Evolutionary conservation across 2,329 filamentous ascomycete species (phyloP).

Genomic region (Aureobasidium uvarum): DNA sequence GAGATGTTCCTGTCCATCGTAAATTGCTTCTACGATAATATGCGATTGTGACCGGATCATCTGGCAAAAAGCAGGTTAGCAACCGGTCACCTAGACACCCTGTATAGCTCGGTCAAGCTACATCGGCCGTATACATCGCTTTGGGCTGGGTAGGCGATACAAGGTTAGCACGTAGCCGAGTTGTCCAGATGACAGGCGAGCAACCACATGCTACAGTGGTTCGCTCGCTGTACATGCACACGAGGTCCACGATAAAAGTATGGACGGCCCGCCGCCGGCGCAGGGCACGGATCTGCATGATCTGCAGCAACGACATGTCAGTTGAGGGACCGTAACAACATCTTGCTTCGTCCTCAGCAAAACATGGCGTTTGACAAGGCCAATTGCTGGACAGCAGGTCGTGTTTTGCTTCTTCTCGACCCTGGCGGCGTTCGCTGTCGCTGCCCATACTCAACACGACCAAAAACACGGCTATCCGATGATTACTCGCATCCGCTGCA

Average conservation of each 20-base stretch:
- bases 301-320: constrained; percentile 21
- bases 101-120: background rate
- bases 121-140: constrained; percentile 13
- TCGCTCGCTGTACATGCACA: constrained; percentile 24
- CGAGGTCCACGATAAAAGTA: constrained; percentile 25
- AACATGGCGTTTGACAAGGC: background rate
- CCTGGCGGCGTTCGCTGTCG: constrained; percentile 21
- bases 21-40: background rate
- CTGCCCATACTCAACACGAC: background rate
- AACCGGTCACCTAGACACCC: constrained; percentile 2
- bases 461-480: background rate
- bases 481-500: constrained; percentile 19
- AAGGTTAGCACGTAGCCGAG: constrained; percentile 20
- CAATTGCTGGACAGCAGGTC: background rate
- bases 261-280: constrained; percentile 23
- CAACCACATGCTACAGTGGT: constrained; percentile 18
- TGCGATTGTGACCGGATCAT: background rate
- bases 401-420: constrained; percentile 4
- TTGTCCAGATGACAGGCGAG: constrained; percentile 19
- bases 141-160: background rate
- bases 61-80: constrained; percentile 2
- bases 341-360: background rate
- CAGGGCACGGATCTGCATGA: constrained; percentile 25
- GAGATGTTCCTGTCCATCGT: background rate
- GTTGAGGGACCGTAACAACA: background rate